These are phyloP conservation scores for Calonectria leucothoes DNA, from an alignment of 2,329 filamentous ascomycete genomes.

Conservation along the genomic window DNA sequence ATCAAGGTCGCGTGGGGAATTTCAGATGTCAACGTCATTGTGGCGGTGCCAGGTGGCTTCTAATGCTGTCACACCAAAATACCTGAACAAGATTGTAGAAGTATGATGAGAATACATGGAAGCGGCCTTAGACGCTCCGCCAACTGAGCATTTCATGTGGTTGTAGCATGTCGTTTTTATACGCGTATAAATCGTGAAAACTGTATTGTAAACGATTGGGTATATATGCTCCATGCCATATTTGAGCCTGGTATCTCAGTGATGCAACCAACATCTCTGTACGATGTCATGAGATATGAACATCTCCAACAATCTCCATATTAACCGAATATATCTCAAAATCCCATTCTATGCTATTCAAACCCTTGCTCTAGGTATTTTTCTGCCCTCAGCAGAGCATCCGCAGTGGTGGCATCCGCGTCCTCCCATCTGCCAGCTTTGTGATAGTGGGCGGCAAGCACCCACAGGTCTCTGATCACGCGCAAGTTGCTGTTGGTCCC, in stretches of 20 bases:
- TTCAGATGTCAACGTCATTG: conserved; percentile 55
- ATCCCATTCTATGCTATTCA: conserved; percentile 22
- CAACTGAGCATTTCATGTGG: background rate
- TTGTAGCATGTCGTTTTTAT: background rate
- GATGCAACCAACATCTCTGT: background rate
- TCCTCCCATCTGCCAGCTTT: conserved; percentile 43
- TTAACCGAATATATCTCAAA: background rate
- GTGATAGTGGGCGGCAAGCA: conserved; percentile 49
- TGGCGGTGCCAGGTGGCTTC: conserved; percentile 49
- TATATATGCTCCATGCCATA: background rate
- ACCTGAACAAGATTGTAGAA: background rate
- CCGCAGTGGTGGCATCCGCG: conserved; percentile 43
- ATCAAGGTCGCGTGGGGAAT: conserved; percentile 25
- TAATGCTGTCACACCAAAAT: background rate
- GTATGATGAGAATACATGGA: too few species aligned
- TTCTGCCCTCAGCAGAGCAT: conserved; percentile 48
- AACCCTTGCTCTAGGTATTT: conserved; percentile 41
- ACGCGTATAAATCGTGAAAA: background rate
- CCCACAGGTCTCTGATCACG: conserved; percentile 54
- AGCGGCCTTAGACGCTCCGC: background rate
- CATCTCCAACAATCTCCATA: background rate
- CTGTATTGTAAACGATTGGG: background rate
- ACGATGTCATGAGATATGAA: background rate
- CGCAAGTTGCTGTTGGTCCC: conserved; percentile 48
- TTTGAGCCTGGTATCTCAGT: background rate